phyloP scores from a whole-genome alignment of 306 rosid species.

The Senna siamea region DNA sequence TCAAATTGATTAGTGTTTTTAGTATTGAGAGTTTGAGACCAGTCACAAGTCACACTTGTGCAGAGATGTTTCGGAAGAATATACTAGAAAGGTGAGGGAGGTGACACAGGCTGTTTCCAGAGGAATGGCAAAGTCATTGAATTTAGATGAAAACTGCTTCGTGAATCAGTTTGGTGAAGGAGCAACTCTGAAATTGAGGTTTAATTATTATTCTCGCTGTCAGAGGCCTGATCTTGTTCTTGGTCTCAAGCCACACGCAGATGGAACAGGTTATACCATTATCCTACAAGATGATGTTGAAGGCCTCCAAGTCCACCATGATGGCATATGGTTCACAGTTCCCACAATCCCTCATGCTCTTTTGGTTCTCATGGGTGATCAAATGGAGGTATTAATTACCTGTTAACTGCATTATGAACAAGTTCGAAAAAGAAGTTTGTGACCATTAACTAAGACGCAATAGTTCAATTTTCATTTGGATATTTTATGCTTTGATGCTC shows the following conservation, averaged over 20 bases:
- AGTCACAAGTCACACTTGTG: no score
- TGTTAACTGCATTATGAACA: no score
- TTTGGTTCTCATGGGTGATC: constrained; percentile 49
- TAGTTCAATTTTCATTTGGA: no score
- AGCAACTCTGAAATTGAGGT: constrained; percentile 39
- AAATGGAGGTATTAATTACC: constrained; percentile 39
- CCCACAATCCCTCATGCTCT: constrained; percentile 48
- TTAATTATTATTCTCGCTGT: constrained; percentile 32
- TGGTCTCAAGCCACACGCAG: constrained; percentile 40
- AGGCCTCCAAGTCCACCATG: constrained; percentile 38
- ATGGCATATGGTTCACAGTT: constrained; percentile 44
- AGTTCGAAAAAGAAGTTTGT: no score
- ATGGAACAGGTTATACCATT: constrained; percentile 34
- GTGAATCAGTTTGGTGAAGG: constrained; percentile 47
- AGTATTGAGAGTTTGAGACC: no score
- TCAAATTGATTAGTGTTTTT: no score
- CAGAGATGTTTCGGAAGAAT: constrained; percentile 44
- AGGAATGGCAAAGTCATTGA: constrained; percentile 49
- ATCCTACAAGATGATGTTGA: constrained; percentile 40
- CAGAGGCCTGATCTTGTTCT: constrained; percentile 32
- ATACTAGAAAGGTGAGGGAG: constrained; percentile 31
- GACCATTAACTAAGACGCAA: no score
- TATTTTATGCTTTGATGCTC: no score
- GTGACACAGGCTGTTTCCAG: constrained; percentile 38
- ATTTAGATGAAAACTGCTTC: constrained; percentile 47